Percentiles rank a stretch among this genome's conserved stretches.
Evolutionary conservation across 768 basidiomycete species (phyloP).

Genomic region (Calocybe indica): DNA sequence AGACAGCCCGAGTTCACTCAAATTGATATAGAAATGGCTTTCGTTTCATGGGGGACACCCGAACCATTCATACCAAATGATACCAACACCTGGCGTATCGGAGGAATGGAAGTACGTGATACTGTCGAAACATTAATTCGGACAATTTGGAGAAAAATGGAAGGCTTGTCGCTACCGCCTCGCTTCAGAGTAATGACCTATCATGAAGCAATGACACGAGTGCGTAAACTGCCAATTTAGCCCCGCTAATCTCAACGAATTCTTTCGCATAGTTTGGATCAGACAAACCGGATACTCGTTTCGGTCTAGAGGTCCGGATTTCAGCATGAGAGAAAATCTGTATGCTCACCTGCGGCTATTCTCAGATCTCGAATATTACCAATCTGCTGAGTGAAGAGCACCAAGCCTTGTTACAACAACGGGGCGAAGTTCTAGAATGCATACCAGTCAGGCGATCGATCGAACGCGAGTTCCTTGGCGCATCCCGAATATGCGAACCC

Average conservation of each 20-base stretch:
- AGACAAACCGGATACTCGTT: conserved; percentile 92
- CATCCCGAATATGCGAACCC: conserved; percentile 26
- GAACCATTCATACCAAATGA: conserved; percentile 10
- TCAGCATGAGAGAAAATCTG: too few relatives aligned
- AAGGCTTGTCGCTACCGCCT: conserved; percentile 54
- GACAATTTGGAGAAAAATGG: conserved; percentile 68
- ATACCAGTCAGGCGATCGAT: conserved; percentile 36
- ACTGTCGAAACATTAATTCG: conserved; percentile 72
- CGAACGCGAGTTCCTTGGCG: conserved; percentile 34
- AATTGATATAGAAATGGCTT: conserved; percentile 95
- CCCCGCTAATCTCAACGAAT: background rate
- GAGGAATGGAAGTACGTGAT: conserved; percentile 75
- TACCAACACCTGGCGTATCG: conserved; percentile 69
- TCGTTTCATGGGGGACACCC: conserved; percentile 71
- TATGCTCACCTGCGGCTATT: too few relatives aligned
- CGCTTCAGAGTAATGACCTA: conserved; percentile 84
- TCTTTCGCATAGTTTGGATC: conserved; percentile 66
- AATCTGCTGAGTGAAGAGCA: conserved; percentile 27
- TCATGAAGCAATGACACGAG: conserved; percentile 82
- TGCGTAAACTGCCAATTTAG: conserved; percentile 27
- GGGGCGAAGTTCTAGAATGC: conserved; percentile 36
- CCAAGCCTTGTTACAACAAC: conserved; percentile 19
- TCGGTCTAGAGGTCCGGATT: conserved; percentile 68
- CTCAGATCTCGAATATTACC: conserved; percentile 40
- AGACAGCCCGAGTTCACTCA: conserved; percentile 97